A percentile compares a stretch with the other conserved stretches of the same genome.
These are phyloP conservation scores for Cryptococcus maquisensis DNA, from an alignment of 1,284 basidiomycete species.

Conservation along the genomic window DNA sequence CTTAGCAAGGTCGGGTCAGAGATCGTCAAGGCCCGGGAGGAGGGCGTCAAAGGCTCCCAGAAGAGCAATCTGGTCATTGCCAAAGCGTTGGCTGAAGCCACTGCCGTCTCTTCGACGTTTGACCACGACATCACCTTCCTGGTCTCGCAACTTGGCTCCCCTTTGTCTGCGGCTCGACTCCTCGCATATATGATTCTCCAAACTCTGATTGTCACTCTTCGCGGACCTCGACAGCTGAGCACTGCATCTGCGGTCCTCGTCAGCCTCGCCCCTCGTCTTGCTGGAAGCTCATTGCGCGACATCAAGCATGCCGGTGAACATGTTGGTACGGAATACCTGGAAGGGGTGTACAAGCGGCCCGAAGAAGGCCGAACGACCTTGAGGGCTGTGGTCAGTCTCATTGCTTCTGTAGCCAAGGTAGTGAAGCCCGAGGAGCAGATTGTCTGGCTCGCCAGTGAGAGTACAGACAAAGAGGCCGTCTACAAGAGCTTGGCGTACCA, in stretches of 20 bases:
- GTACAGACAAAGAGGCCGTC: not conserved
- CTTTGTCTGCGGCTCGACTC: slow-evolving; percentile 55
- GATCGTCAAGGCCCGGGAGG: slow-evolving; percentile 10
- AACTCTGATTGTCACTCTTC: slow-evolving; percentile 56
- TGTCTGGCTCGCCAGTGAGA: slow-evolving; percentile 25
- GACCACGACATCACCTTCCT: slow-evolving; percentile 62
- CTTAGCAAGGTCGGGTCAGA: slow-evolving; percentile 18
- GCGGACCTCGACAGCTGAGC: slow-evolving; percentile 58
- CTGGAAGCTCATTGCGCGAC: slow-evolving; percentile 13
- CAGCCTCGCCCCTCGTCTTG: slow-evolving; percentile 12
- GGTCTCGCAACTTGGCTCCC: slow-evolving; percentile 54
- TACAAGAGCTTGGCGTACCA: slow-evolving; percentile 18
- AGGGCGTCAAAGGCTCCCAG: slow-evolving; percentile 2
- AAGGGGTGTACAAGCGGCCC: slow-evolving; percentile 33
- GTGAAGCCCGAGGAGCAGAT: slow-evolving; percentile 6
- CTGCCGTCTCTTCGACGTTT: slow-evolving; percentile 7
- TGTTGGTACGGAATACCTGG: slow-evolving; percentile 10
- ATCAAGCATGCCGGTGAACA: slow-evolving; percentile 4
- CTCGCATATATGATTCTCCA: slow-evolving; percentile 60
- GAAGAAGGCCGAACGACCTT: slow-evolving; percentile 29
- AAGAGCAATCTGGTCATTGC: slow-evolving; percentile 15
- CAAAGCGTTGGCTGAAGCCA: slow-evolving; percentile 10
- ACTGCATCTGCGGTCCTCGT: slow-evolving; percentile 53
- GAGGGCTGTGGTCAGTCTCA: slow-evolving; percentile 29
- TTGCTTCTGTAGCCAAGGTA: slow-evolving; percentile 29